Evolutionary conservation across 1,284 basidiomycete species (phyloP).

Genomic region (Microbotryomycetes sp.): DNA sequence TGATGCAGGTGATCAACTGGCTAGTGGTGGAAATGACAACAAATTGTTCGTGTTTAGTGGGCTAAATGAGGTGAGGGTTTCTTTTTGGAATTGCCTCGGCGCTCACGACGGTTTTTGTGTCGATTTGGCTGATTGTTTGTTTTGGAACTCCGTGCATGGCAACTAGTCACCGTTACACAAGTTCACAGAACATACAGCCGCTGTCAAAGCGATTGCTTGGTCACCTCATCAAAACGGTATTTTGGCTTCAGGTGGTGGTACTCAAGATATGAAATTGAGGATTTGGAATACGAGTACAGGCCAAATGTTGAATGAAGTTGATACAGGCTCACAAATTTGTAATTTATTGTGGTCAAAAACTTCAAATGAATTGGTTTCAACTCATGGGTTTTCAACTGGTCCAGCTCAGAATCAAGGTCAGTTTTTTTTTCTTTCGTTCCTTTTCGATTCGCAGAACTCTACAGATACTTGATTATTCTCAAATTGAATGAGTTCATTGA

Average conservation of each 20-base stretch:
- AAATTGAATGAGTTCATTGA: too few species aligned
- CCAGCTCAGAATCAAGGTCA: conserved; percentile 78
- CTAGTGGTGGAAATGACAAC: conserved; percentile 97
- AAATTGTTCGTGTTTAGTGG: conserved; percentile 95
- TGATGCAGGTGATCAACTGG: conserved; percentile 60
- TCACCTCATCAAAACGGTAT: conserved; percentile 89
- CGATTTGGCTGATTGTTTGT: not conserved
- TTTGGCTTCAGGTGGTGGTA: conserved; percentile 93
- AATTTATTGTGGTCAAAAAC: conserved; percentile 92
- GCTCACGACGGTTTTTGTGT: not conserved
- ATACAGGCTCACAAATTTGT: conserved; percentile 92
- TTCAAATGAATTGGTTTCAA: conserved; percentile 94
- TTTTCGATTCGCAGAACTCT: too few species aligned
- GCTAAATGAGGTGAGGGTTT: conserved; percentile 33
- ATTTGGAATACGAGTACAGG: conserved; percentile 96
- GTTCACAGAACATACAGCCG: conserved; percentile 93
- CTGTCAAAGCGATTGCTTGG: conserved; percentile 97
- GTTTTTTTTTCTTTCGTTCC: not conserved
- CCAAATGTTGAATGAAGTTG: conserved; percentile 71
- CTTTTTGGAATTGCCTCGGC: fast-evolving
- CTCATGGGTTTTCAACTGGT: conserved; percentile 91
- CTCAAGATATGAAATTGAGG: conserved; percentile 76
- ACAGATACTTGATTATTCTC: not conserved
- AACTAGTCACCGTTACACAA: conserved; percentile 66
- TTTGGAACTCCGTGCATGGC: not conserved